Conservation (phyloP, 106 monocot genomes). For the Allium cepa region DNA sequence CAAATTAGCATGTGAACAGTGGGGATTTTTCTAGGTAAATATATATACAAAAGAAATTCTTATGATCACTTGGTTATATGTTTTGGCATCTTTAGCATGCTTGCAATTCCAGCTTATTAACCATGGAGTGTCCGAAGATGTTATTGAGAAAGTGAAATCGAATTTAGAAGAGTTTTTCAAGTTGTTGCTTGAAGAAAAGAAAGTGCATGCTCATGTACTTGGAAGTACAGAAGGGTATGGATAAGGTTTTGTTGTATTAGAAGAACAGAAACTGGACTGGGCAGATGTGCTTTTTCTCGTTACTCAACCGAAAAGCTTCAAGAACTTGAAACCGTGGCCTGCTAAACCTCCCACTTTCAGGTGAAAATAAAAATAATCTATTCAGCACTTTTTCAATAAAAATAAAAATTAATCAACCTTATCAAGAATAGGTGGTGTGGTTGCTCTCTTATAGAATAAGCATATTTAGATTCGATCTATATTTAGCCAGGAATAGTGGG, state of each 20-base stretch:
- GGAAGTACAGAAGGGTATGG: constrained; percentile 34
- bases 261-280: constrained; percentile 47
- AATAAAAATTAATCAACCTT: too few species aligned
- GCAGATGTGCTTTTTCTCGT: constrained; percentile 18
- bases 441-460: too few species aligned
- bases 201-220: neutral
- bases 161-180: constrained; percentile 26
- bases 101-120: constrained; percentile 32
- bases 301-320: constrained; percentile 13
- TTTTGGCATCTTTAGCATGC: neutral
- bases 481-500: too few species aligned
- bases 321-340: constrained; percentile 29
- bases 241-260: constrained; percentile 30
- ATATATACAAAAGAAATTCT: too few species aligned
- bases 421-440: too few species aligned
- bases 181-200: constrained; percentile 28
- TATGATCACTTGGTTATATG: neutral
- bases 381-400: too few species aligned
- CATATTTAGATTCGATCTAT: too few species aligned
- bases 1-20: constrained; percentile 27
- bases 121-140: constrained; percentile 27
- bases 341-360: constrained; percentile 38
- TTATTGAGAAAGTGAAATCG: constrained; percentile 12
- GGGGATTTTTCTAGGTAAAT: constrained; percentile 53
- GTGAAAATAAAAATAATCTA: neutral